Evolutionary conservation across 768 basidiomycete species (phyloP).

Genomic region (Phylloporus arenicola): DNA sequence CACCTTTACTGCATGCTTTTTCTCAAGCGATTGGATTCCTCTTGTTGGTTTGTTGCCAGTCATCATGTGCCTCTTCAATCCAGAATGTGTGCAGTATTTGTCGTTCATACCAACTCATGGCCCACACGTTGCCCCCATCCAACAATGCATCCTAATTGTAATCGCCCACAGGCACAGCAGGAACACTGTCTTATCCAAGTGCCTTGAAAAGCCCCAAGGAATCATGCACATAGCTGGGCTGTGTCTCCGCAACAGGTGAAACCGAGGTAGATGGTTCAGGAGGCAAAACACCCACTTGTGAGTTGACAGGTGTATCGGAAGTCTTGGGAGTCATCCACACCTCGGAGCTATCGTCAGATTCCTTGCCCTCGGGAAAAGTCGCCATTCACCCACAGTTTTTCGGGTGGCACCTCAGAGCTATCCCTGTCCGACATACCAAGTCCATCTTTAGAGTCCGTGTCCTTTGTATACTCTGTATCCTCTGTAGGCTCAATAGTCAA

Average conservation of each 20-base stretch:
- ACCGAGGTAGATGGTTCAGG: not conserved
- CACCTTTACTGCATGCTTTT: constrained; percentile 37
- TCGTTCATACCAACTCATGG: constrained; percentile 49
- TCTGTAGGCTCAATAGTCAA: not conserved
- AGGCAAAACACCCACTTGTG: not conserved
- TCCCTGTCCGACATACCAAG: constrained; percentile 1
- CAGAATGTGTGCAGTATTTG: constrained; percentile 40
- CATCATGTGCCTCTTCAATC: constrained; percentile 37
- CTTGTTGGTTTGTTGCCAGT: constrained; percentile 25
- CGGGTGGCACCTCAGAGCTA: constrained; percentile 4
- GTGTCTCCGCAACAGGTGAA: constrained; percentile 1
- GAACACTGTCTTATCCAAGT: constrained; percentile 33
- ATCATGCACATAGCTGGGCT: too few relatives aligned
- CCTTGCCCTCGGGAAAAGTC: constrained; percentile 1
- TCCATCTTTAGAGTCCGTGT: constrained; percentile 5
- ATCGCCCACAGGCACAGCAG: constrained; percentile 33
- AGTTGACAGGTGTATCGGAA: not conserved
- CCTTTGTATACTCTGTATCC: not conserved
- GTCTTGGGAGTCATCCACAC: constrained; percentile 22
- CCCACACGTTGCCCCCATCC: constrained; percentile 43
- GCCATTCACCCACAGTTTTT: constrained; percentile 30
- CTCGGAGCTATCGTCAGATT: not conserved
- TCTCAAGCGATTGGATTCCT: constrained; percentile 43
- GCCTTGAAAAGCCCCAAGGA: constrained; percentile 38
- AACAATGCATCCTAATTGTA: constrained; percentile 38